Conservation (phyloP, 768 basidiomycete genomes). For the Serendipita sp. region DNA sequence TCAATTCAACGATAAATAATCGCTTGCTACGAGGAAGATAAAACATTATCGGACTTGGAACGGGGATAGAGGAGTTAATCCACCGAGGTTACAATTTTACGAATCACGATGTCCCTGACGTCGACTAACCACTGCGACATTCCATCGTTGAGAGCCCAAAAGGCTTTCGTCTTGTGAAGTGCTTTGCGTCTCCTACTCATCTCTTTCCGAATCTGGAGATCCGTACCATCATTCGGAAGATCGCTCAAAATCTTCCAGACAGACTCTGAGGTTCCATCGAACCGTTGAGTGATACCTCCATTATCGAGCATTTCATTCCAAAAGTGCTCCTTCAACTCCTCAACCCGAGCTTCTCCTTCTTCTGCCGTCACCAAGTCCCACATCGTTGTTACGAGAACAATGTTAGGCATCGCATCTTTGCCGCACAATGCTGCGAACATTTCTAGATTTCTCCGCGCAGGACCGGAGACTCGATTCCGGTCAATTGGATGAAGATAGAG, state of each 20-base stretch:
- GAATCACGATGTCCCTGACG: not conserved
- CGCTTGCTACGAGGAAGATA: too few species aligned
- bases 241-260: not conserved
- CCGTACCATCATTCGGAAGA: not conserved
- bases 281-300: not conserved
- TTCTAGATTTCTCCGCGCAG: not conserved
- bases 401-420: constrained; percentile 1
- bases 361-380: constrained; percentile 9
- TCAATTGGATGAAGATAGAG: constrained; percentile 8
- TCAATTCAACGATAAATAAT: too few species aligned
- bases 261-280: not conserved
- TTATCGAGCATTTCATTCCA: not conserved
- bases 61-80: too few species aligned
- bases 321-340: not conserved
- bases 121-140: not conserved
- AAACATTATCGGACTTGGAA: too few species aligned
- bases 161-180: not conserved
- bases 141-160: not conserved
- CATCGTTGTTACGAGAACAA: constrained; percentile 8
- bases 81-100: not conserved
- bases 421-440: constrained; percentile 6
- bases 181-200: not conserved
- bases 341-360: not conserved
- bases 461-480: not conserved
- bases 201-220: not conserved